Base-by-base conservation (phyloP, 2,329 filamentous ascomycete species). In the Penicillium frequentans region DNA sequence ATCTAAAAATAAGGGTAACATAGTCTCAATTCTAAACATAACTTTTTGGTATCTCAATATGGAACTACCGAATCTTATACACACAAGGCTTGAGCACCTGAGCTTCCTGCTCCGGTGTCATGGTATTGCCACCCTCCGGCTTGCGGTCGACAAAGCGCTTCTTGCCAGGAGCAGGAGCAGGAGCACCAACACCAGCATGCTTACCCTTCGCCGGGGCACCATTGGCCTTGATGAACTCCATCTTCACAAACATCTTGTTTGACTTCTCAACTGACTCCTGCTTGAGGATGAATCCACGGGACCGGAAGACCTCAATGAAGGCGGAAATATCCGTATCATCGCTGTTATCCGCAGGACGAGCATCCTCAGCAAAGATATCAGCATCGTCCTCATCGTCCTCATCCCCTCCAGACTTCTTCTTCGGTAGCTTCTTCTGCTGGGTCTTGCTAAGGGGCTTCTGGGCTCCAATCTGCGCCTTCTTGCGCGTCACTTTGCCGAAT, bases 231-330 rank as follows among this genome's bases (percentile, higher is more conserved):
- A 93, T 81, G 75, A 99, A 99, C 67, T 89, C 86, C 91, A 99
- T 93, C 78, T 89, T 91, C 65, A 98, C 93, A 79, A 99, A 99
- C 95, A 99, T 99, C 78, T 90, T 96, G 78, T 99, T 99, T 55
- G 84, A 85, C 68, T 96, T 79, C 77, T 99, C 92, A 10, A 96
- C 82, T 0, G 88, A 61, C 79, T 83, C 65, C 83, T 85, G 85
- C 66, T 89, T 89, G 29, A 97, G 82, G n/a, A 93, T 81, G 69
- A 99, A 97, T 0, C 95, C 95, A 21, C 93, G 83, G 64, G 87
- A 86, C 50, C 83, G 80, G 61, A 98, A 83, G 1, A 93, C 91
- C 51, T 93, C 88, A 7, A 98, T 85, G 70, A 99, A 99, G 0
- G 89, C 87, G 7, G 86, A 85, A 1, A 97, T 90, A 69, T 97